These are phyloP conservation scores for Rheum nobile DNA, from an alignment of 148 eudicot genomes.

Conservation along the genomic window DNA sequence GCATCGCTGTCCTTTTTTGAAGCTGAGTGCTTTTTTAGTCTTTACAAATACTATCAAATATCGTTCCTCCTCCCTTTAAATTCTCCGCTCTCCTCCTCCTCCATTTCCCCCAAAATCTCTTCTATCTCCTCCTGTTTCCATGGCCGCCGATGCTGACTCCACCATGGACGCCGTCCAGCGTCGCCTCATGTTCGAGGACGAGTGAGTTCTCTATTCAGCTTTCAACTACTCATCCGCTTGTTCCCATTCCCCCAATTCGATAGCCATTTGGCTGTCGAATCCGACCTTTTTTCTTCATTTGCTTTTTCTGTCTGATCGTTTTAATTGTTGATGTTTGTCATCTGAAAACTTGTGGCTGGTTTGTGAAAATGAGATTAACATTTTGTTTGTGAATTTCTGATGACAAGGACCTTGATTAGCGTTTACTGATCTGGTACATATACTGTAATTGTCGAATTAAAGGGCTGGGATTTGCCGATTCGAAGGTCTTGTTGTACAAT, in stretches of 20 bases:
- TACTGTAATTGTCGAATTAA: neutral
- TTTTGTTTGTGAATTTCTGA: neutral
- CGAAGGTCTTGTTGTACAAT: neutral
- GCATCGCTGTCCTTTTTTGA: neutral
- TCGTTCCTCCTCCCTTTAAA: neutral
- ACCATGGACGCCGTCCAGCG: constrained; percentile 16
- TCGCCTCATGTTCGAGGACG: constrained; percentile 14
- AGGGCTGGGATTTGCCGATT: neutral
- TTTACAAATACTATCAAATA: neutral
- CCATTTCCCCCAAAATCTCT: neutral
- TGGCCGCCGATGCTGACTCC: constrained; percentile 10
- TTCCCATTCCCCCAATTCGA: neutral
- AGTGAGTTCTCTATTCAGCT: constrained; percentile 2
- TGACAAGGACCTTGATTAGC: neutral
- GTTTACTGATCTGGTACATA: neutral
- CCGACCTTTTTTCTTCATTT: neutral
- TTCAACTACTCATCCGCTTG: neutral
- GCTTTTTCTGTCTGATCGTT: neutral
- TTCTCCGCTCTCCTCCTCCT: neutral
- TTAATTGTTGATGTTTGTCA: neutral
- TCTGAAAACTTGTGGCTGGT: neutral
- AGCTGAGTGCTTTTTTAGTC: neutral
- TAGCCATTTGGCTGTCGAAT: neutral
- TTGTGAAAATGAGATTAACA: neutral
- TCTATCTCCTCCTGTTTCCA: neutral